phyloP scores from a whole-genome alignment of 108 stramenopile genomes.

The Pseudonitzschia multiseries region DNA sequence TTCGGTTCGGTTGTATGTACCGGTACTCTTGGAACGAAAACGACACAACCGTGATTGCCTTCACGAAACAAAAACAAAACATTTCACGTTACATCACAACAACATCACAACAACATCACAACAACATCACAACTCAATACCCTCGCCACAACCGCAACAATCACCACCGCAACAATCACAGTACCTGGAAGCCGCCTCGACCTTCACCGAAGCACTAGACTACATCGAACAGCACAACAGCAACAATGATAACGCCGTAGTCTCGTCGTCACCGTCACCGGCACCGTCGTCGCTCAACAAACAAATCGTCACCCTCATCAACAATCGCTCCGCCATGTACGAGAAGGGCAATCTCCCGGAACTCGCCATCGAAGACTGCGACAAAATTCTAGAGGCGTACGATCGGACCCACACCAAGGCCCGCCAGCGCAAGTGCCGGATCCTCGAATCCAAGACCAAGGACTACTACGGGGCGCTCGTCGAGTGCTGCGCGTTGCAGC shows the following conservation, averaged over 20 bases:
- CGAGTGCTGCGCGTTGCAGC: constrained; percentile 81
- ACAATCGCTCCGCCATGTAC: constrained; percentile 93
- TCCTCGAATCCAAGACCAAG: constrained; percentile 59
- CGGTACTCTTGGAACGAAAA: no score
- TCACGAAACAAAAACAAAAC: no score
- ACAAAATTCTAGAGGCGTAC: constrained; percentile 52
- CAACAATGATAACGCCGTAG: no score
- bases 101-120: no score
- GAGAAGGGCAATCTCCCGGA: constrained; percentile 84
- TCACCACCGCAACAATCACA: neutral
- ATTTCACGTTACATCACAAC: no score
- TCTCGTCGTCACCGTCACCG: constrained; percentile 6
- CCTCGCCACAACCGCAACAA: neutral
- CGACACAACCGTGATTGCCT: no score
- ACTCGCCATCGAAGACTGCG: constrained; percentile 81
- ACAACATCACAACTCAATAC: neutral
- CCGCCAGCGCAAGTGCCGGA: constrained; percentile 73
- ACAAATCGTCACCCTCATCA: constrained; percentile 80
- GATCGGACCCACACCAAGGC: constrained; percentile 78
- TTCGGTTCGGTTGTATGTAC: no score
- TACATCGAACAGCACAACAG: constrained; percentile 50
- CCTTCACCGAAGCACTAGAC: constrained; percentile 79
- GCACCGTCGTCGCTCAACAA: constrained; percentile 51
- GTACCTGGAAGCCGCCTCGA: constrained; percentile 78
- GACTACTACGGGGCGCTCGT: constrained; percentile 58